Evolutionary conservation across 805 yeast genomes (phyloP), one percentile per base, ranked within the genome.

Genomic region (Zygotorulaspora florentina): DNA sequence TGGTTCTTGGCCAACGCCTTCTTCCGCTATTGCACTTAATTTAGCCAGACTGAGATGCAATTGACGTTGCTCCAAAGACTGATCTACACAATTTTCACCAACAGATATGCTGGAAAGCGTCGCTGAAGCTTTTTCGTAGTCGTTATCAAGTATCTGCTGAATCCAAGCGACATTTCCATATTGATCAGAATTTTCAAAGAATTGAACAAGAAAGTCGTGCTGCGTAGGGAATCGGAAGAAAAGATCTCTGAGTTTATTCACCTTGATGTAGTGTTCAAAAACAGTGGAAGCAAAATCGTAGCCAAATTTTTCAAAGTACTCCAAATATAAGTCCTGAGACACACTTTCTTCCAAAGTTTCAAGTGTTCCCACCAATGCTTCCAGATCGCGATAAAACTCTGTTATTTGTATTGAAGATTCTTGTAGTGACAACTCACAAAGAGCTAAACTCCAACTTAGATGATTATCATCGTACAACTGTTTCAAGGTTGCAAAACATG

Each of bases 91-190:
- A 20, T 76, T 79, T 13, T 73, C 74, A 2, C 59, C 50, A 3
- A 71, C 61, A 3, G 73, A 67, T 23, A 78, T 73, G 1, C 65
- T 58, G 2, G 69, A 55, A 26, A 88, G 66, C 1, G 72, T 69
- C 11, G 61, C 55, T 1, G 83, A 68, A 0, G 89, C 91, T 1
- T 64, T 57, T 3, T 42, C 52, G 58, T 73, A 85, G 8, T 79
- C 69, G 2, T 70, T 71, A 50, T 72, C 77, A 27, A 78, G 61
- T 11, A 87, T 62, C 46, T 83, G 76, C 45, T 78, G 74, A 16
- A 88, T 81, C 96, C 96, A 89, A 2, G 87, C 74, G 40, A 86
- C 74, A 34, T 73, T 66, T 3, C 79, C 72, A 30, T 77, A 76
- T 45, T 71, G 70, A 2, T 65, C 56, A 23, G 68, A 60, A 42